Evolutionary conservation across 345 rosid genomes (phyloP).

Genomic region (Gossypium mustelinum): DNA sequence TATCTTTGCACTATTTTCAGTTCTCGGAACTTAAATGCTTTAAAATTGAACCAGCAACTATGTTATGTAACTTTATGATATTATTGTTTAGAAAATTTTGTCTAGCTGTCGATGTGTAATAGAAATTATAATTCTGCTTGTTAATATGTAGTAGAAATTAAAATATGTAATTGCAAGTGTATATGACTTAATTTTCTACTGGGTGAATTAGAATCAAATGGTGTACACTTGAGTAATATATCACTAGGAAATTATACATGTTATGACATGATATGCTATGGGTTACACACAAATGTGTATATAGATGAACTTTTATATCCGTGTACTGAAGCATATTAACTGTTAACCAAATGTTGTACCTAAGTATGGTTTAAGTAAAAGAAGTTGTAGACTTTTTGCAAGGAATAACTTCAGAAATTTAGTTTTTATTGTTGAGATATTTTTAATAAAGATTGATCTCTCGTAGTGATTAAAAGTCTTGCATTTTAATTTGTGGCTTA

Average conservation of each 20-base stretch:
- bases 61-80: not conserved
- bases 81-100: not conserved
- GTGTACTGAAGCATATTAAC: not conserved
- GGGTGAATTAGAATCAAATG: not conserved
- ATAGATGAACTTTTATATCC: not conserved
- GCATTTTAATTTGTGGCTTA: constrained; percentile 23
- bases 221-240: not conserved
- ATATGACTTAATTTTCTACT: not conserved
- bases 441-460: not conserved
- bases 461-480: not conserved
- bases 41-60: not conserved
- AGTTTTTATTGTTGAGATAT: not conserved
- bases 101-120: not conserved
- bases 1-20: not conserved
- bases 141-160: not conserved
- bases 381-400: not conserved
- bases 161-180: not conserved
- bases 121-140: not conserved
- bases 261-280: not conserved
- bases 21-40: not conserved
- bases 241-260: not conserved
- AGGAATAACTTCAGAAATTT: not conserved
- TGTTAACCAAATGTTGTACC: not conserved
- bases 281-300: not conserved
- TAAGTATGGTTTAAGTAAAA: not conserved